Base-by-base conservation (phyloP, 768 basidiomycete genomes). In the Boletus subcaerulescens region DNA sequence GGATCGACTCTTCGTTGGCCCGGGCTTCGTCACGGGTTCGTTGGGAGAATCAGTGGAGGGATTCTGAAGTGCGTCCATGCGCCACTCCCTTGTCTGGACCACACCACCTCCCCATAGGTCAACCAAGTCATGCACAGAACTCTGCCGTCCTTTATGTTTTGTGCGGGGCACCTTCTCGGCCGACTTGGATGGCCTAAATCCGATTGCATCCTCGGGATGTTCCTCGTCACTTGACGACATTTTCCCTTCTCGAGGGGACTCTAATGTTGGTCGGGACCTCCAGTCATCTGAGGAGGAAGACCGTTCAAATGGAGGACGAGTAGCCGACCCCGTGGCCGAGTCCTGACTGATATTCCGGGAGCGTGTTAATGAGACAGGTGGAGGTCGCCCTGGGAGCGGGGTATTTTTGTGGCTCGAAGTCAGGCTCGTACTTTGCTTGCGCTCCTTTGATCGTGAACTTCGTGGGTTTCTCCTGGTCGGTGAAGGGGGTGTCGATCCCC, bases 71-170 rank as follows among this genome's bases (percentile, higher is more conserved):
- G 42, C 45, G 55, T 71, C 63, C 53, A 65, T 67, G 32, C 70
- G 73, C 57, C 75, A 79, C 59, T 82, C 79, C 60, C 77, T 80
- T 22, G 65, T 65, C 57, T 68, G 73, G 45, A 61, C 58, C 55
- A 75, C 56, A 14, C 78, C 76, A 8, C 87, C 87, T 40, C 88
- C 88, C 77, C 86, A 91, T 29, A 92, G 68, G 66, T 88, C 87
- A 29, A 92, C 87, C 52, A 92, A 66, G 63, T 93, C 87, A 63
- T 93, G 89, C 22, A 92, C 89, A 13, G 91, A 92, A 62, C 83
- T 86, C 74, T 92, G 89, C 58, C 90, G 74, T 39, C 80, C 76
- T 60, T 70, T 77, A 40, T 71, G 65, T 48, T 68, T 71, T 48
- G 69, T 61, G 55, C 64, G 65, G 17, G 65, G 60, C 32, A 61